A percentile compares a stretch with the other conserved stretches of the same genome.
These are phyloP conservation scores for Linum trigynum DNA, from an alignment of 345 rosid species.

Conservation along the genomic window DNA sequence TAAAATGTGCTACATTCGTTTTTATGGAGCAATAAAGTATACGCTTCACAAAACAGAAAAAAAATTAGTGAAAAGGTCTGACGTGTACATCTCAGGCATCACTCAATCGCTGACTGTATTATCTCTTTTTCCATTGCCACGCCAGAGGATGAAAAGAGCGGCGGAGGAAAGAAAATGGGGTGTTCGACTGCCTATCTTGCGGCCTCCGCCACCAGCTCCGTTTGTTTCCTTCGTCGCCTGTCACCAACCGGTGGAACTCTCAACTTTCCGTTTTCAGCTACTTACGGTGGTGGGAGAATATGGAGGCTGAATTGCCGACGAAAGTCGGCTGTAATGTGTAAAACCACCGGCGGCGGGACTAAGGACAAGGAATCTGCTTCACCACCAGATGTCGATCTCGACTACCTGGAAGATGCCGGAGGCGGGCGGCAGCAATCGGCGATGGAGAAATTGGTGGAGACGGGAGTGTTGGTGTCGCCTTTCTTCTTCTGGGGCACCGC, in stretches of 20 bases:
- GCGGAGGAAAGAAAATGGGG: background rate
- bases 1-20: no score
- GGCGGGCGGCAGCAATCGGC: background rate
- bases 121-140: background rate
- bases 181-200: background rate
- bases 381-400: background rate
- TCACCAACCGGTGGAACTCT: background rate
- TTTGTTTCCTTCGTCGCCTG: background rate
- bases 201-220: background rate
- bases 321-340: background rate
- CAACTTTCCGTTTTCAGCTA: background rate
- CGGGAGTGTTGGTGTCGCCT: constrained; percentile 71
- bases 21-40: no score
- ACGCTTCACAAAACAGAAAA: background rate
- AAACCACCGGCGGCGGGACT: background rate
- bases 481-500: constrained; percentile 98
- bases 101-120: background rate
- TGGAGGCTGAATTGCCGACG: background rate
- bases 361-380: background rate
- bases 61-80: background rate
- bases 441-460: constrained; percentile 25
- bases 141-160: background rate
- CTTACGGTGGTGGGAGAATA: background rate
- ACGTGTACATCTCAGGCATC: background rate
- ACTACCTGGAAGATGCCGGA: background rate